phyloP scores from a whole-genome alignment of 495 filamentous ascomycete species.

The Daldinia concentrica region DNA sequence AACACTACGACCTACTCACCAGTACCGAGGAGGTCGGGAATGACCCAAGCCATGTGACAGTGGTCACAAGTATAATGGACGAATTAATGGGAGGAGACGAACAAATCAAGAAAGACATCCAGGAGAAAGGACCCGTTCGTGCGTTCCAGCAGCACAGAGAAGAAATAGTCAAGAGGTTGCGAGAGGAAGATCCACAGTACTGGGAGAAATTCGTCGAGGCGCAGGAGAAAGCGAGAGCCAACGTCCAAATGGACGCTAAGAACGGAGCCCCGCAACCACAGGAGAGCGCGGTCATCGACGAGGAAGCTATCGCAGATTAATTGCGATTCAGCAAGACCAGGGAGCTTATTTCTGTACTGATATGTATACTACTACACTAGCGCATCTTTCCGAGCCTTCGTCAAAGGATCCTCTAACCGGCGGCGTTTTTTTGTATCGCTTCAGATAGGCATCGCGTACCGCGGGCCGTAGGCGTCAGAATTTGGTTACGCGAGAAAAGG shows the following conservation, averaged over 20 bases:
- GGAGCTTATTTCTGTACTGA: constrained; percentile 13
- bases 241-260: constrained; percentile 51
- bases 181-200: constrained; percentile 65
- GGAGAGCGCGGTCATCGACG: constrained; percentile 31
- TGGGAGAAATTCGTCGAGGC: constrained; percentile 73
- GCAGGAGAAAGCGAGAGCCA: constrained; percentile 71
- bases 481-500: not conserved
- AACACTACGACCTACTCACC: constrained; percentile 56
- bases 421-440: constrained; percentile 2
- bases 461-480: not conserved
- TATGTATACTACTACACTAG: constrained; percentile 27
- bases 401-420: not conserved
- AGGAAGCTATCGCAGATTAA: constrained; percentile 48
- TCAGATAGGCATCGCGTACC: not conserved
- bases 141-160: constrained; percentile 67
- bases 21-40: constrained; percentile 60
- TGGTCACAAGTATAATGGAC: constrained; percentile 70
- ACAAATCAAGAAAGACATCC: constrained; percentile 63
- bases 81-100: constrained; percentile 66
- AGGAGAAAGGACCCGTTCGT: constrained; percentile 63
- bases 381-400: constrained; percentile 15
- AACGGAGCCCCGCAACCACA: constrained; percentile 26
- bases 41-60: constrained; percentile 61
- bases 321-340: not conserved
- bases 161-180: constrained; percentile 59